Base-by-base conservation (phyloP, 768 basidiomycete genomes). In the Mycena chlorophos region DNA sequence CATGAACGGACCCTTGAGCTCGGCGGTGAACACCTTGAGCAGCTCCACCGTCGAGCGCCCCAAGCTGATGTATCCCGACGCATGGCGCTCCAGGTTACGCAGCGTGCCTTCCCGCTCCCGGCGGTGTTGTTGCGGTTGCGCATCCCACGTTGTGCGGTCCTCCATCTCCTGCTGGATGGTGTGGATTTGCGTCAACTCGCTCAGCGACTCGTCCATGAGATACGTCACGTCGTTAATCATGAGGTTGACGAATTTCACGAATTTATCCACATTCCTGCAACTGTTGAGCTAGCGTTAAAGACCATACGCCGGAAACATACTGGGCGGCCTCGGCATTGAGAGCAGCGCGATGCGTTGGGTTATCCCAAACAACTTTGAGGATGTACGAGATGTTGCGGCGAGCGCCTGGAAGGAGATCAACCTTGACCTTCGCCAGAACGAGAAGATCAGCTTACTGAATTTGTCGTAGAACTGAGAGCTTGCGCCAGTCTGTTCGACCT, bases 171-270 rank as follows among this genome's bases (percentile, higher is more conserved):
- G 74, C 69, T 96, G 89, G 48, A 98, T 87, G 56, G 82, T 85
- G 68, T 89, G 85, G 60, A 99, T 97, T 67, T 96, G 91, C 12
- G 85, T 79, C 49, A 99, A 79, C 60, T 95, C 91, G 63, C 85
- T 85, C 46, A 98, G 78, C 8, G 94, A 96, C 66, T 99, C 97
- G 68, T 98, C 94, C 82, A 99, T 87, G 50, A 98, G 88, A 71
- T 94, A 98, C 8, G 96, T 98, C 52, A 96, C 94, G 65, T 99
- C 97, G 79, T 97, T 98, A 77, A 98, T 97, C 85, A 98, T 90
- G 64, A 98, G 78, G 73, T 99, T 98, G 74, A 95, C 83, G 70
- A 99, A 98, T 53, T 88, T 87, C 51, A 98, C 87, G 69, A 98
- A 98, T 71, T 91, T 89, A 63, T 97, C 93, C 46, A 91, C 87